Conservation (phyloP, 2,329 filamentous ascomycete species). For the Xylariales sp. region DNA sequence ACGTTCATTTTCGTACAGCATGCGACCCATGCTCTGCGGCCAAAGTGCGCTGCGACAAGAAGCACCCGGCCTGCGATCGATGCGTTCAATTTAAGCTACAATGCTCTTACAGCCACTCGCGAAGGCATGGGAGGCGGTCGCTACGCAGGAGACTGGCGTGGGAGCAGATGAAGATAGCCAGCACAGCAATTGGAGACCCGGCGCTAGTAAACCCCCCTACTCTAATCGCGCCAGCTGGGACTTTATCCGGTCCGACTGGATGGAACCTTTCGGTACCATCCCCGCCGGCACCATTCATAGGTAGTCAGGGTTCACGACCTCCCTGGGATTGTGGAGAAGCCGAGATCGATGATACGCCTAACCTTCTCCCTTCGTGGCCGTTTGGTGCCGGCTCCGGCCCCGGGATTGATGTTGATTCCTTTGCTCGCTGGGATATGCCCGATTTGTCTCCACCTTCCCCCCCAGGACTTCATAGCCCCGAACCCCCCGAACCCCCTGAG, state of each 20-base stretch:
- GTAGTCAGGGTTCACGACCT: background rate
- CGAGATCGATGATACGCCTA: background rate
- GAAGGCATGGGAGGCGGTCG: slow-evolving; percentile 25
- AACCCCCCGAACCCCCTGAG: background rate
- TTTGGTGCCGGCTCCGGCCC: background rate
- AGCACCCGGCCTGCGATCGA: slow-evolving; percentile 27
- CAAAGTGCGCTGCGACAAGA: slow-evolving; percentile 35
- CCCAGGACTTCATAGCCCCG: background rate
- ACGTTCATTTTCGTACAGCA: slow-evolving; percentile 24
- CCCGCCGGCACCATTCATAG: background rate
- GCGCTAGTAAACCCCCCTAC: background rate
- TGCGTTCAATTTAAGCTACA: slow-evolving; percentile 25
- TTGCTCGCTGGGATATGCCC: background rate
- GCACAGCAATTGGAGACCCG: background rate
- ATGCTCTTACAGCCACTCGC: slow-evolving; percentile 36
- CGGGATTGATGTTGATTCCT: slow-evolving; percentile 6
- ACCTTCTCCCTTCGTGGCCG: slow-evolving; percentile 2
- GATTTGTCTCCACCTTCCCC: background rate
- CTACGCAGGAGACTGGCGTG: slow-evolving; percentile 19
- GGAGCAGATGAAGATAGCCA: background rate
- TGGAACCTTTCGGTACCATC: background rate
- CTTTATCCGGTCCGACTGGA: background rate
- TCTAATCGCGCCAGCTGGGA: background rate
- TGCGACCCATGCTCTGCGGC: slow-evolving; percentile 33
- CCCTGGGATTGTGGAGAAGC: background rate